These are phyloP conservation scores for Volvariella surrecta DNA, from an alignment of 1,284 basidiomycete species.

Conservation along the genomic window DNA sequence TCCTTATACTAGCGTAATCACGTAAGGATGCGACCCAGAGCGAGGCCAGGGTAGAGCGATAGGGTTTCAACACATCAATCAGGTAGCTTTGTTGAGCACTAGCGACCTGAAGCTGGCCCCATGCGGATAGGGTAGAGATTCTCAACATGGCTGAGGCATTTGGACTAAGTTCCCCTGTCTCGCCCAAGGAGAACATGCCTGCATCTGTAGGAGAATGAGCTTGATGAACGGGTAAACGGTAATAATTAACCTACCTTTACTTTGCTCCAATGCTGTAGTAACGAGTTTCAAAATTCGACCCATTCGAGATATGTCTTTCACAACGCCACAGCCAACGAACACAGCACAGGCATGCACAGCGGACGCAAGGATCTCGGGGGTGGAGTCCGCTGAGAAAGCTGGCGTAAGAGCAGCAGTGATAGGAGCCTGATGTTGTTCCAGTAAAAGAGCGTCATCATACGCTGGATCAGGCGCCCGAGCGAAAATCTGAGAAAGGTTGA, in stretches of 20 bases:
- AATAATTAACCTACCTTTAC: conserved; percentile 46
- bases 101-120: conserved; percentile 90
- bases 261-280: conserved; percentile 84
- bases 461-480: conserved; percentile 85
- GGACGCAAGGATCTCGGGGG: conserved; percentile 89
- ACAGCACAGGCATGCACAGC: conserved; percentile 93
- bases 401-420: conserved; percentile 98
- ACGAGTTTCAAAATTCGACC: conserved; percentile 90
- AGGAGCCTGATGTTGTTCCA: conserved; percentile 99
- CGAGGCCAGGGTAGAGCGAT: conserved; percentile 65
- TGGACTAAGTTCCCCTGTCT: conserved; percentile 81
- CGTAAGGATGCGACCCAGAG: conserved; percentile 87
- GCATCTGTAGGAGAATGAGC: conserved; percentile 43
- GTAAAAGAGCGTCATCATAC: conserved; percentile 81
- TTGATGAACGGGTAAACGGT: background rate
- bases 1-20: conserved; percentile 88
- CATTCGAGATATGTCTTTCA: conserved; percentile 87
- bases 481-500: conserved; percentile 54
- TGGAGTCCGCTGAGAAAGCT: conserved; percentile 90
- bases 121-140: conserved; percentile 89
- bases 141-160: conserved; percentile 95
- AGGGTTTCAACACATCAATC: conserved; percentile 76
- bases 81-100: conserved; percentile 73
- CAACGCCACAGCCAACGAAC: conserved; percentile 93
- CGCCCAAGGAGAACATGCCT: conserved; percentile 80